Evolutionary conservation across 495 filamentous ascomycete genomes (phyloP).

Genomic region (Aspergillus heteromorphus): DNA sequence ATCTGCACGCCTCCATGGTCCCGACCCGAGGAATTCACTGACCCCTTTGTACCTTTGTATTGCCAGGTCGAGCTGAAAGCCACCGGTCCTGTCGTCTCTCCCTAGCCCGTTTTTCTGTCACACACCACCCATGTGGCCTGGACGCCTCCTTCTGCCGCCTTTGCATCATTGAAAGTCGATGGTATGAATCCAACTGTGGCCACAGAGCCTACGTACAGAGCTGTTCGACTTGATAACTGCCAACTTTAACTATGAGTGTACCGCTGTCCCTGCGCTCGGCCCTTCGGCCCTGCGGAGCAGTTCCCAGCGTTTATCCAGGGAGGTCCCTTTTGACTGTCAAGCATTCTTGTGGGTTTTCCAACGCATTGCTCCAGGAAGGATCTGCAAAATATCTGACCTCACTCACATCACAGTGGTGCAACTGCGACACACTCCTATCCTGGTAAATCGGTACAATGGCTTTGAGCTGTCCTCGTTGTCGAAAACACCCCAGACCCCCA

Average conservation of each 20-base stretch:
- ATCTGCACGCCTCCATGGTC: neutral
- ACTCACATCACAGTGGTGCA: slow-evolving; percentile 11
- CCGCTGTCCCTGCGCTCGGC: slow-evolving; percentile 27
- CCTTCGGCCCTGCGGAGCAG: slow-evolving; percentile 29
- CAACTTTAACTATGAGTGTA: slow-evolving; percentile 25
- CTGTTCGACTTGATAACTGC: neutral
- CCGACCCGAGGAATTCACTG: neutral
- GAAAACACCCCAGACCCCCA: slow-evolving; percentile 17
- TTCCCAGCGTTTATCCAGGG: slow-evolving; percentile 21
- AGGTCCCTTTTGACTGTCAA: slow-evolving; percentile 15
- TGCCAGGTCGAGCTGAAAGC: neutral
- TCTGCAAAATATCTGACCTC: slow-evolving; percentile 6
- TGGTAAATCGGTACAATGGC: slow-evolving; percentile 8
- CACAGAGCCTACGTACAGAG: neutral
- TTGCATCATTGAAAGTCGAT: neutral
- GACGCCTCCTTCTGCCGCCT: neutral
- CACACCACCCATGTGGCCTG: slow-evolving; percentile 1
- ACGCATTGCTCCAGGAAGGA: neutral
- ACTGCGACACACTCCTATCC: slow-evolving; percentile 8
- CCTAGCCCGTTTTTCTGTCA: neutral
- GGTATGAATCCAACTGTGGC: slow-evolving; percentile 3
- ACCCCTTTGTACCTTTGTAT: neutral
- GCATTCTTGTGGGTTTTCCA: slow-evolving; percentile 19
- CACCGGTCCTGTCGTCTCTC: neutral
- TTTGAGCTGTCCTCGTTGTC: slow-evolving; percentile 1